Percentiles rank a stretch among this genome's conserved stretches.
Conservation (phyloP, 2,329 filamentous ascomycete genomes). For the Xylariaceae sp. region DNA sequence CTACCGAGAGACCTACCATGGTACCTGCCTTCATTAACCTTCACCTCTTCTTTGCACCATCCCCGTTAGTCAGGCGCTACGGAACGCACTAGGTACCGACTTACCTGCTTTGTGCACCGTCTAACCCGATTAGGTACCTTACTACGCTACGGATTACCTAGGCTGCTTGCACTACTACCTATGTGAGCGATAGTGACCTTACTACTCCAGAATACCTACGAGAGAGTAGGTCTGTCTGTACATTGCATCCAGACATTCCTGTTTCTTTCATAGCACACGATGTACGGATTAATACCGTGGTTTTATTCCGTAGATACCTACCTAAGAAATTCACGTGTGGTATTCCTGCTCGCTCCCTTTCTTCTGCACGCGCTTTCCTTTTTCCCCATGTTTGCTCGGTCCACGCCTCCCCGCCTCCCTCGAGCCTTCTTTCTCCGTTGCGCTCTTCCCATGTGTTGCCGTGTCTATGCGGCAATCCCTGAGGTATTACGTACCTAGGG, state of each 20-base stretch:
- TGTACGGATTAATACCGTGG: too few species aligned
- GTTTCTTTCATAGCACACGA: too few species aligned
- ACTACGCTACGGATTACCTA: not conserved
- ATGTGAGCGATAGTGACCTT: not conserved
- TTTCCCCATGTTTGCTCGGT: not conserved
- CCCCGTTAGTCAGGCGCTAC: not conserved
- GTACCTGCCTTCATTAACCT: not conserved
- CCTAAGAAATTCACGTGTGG: too few species aligned
- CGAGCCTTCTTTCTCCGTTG: not conserved
- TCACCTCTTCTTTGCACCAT: not conserved
- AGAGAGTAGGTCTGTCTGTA: too few species aligned
- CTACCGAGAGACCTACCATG: not conserved
- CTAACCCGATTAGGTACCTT: not conserved
- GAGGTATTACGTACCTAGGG: not conserved
- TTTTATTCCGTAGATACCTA: too few species aligned
- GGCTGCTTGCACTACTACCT: too few species aligned
- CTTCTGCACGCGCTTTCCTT: conserved; percentile 5
- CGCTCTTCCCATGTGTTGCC: not conserved
- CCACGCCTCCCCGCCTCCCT: not conserved
- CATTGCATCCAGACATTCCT: too few species aligned
- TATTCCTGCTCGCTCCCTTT: conserved; percentile 5
- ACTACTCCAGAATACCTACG: not conserved
- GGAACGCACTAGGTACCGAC: not conserved
- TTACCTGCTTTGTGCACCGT: not conserved
- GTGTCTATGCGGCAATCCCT: not conserved